Conservation (phyloP, 495 filamentous ascomycete species). For the Penicillium odoratum region DNA sequence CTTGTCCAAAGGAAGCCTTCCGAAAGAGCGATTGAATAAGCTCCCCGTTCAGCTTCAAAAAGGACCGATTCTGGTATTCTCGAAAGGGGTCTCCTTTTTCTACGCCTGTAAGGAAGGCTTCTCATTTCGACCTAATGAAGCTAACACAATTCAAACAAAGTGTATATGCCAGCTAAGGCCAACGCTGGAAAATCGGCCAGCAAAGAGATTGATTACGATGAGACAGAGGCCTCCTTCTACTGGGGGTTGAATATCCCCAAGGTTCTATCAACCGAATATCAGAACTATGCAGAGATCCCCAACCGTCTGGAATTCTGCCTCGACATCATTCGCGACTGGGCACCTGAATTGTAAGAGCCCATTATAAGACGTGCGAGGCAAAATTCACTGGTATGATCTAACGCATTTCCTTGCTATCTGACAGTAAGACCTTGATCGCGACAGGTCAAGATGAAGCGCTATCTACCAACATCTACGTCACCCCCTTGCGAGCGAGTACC, state of each 20-base stretch:
- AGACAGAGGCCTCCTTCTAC: background rate
- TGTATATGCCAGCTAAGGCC: background rate
- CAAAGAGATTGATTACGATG: background rate
- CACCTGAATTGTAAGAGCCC: background rate
- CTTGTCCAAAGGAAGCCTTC: background rate
- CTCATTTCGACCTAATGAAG: background rate
- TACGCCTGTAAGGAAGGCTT: background rate
- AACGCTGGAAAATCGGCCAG: background rate
- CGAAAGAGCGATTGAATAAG: background rate
- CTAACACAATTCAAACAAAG: background rate
- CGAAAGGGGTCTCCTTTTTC: background rate
- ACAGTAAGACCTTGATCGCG: background rate
- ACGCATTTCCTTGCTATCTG: background rate
- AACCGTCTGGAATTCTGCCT: background rate
- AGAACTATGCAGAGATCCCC: background rate
- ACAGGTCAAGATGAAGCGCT: background rate
- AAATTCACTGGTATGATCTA: too few species aligned
- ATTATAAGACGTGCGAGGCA: too few species aligned
- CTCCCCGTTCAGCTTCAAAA: background rate
- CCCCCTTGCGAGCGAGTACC: background rate
- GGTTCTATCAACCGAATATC: background rate
- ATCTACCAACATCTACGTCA: background rate
- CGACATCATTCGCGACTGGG: background rate
- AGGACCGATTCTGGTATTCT: background rate
- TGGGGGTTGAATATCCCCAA: slow-evolving; percentile 1